These are phyloP conservation scores for Aspergillus bertholletiae DNA, from an alignment of 495 filamentous ascomycete species.

Conservation along the genomic window DNA sequence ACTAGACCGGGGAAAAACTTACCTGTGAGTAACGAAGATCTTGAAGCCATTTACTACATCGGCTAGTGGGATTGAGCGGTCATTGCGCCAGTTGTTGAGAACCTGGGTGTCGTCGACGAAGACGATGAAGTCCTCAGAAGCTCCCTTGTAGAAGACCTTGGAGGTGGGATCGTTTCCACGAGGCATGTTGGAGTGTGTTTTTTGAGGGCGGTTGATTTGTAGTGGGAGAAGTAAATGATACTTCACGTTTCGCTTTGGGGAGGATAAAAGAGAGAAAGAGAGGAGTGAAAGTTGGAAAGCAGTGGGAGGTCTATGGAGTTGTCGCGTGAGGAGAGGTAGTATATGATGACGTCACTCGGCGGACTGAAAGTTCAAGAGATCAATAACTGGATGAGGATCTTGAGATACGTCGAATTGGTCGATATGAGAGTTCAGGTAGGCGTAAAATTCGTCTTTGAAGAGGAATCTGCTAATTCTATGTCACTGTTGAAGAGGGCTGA, in stretches of 20 bases:
- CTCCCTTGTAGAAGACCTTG: conserved; percentile 92
- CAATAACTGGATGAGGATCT: neutral
- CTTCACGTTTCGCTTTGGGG: neutral
- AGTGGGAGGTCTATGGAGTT: conserved; percentile 5
- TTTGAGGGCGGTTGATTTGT: too few species aligned
- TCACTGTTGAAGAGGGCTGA: too few species aligned
- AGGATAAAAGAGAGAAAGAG: neutral
- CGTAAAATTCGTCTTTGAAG: too few species aligned
- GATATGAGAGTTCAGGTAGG: neutral
- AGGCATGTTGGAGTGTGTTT: conserved; percentile 71
- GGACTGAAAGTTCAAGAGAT: neutral
- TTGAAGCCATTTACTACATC: conserved; percentile 88
- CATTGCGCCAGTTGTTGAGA: conserved; percentile 77
- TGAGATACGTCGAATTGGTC: neutral
- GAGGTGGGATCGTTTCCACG: conserved; percentile 69
- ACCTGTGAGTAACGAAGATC: conserved; percentile 90
- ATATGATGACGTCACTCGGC: conserved; percentile 30
- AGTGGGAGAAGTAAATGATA: neutral
- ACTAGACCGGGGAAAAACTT: conserved; percentile 29
- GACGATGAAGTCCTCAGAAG: conserved; percentile 84
- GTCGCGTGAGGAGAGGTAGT: conserved; percentile 3
- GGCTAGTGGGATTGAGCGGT: conserved; percentile 72
- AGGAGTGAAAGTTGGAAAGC: conserved; percentile 16
- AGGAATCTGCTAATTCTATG: too few species aligned
- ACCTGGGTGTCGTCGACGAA: conserved; percentile 73